Evolutionary conservation across 2,329 filamentous ascomycete species (phyloP).

Genomic region (Colletotrichum sp.): DNA sequence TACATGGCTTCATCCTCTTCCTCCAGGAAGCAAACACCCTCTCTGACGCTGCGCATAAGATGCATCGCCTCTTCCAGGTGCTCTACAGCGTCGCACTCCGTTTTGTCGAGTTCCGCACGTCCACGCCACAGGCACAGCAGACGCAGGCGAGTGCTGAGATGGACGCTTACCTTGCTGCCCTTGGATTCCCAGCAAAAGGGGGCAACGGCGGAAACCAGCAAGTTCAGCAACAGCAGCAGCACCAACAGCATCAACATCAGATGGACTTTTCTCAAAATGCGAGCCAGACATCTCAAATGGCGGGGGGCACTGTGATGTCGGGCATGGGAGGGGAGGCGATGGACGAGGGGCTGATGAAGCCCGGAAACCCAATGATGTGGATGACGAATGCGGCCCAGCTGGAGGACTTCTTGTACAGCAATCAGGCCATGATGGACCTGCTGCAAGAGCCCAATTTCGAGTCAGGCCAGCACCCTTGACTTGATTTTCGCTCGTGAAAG

Average conservation of each 20-base stretch:
- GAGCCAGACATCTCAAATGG: not conserved
- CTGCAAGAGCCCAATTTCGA: conserved; percentile 30
- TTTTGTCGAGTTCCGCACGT: conserved; percentile 60
- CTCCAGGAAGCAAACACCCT: conserved; percentile 52
- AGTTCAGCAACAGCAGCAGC: not conserved
- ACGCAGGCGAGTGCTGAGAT: conserved; percentile 44
- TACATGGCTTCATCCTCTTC: conserved; percentile 55
- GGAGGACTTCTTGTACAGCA: conserved; percentile 43
- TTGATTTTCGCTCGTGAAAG: not conserved
- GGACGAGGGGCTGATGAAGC: not conserved
- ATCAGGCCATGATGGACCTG: conserved; percentile 40
- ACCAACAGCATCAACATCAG: not conserved
- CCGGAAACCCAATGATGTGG: conserved; percentile 34
- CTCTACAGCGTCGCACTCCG: conserved; percentile 62
- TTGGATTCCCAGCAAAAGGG: conserved; percentile 44
- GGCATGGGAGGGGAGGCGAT: not conserved
- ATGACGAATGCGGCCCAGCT: conserved; percentile 40
- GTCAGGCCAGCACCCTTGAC: not conserved
- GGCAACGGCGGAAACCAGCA: not conserved
- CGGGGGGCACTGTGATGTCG: not conserved
- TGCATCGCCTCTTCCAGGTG: conserved; percentile 63
- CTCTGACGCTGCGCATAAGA: conserved; percentile 54
- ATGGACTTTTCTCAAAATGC: conserved; percentile 11
- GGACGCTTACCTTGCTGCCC: conserved; percentile 55
- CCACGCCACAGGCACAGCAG: conserved; percentile 29